Percentiles rank a stretch among this genome's conserved stretches.
Conservation (phyloP, 2,329 filamentous ascomycete genomes). For the Epichloe coenophiala region DNA sequence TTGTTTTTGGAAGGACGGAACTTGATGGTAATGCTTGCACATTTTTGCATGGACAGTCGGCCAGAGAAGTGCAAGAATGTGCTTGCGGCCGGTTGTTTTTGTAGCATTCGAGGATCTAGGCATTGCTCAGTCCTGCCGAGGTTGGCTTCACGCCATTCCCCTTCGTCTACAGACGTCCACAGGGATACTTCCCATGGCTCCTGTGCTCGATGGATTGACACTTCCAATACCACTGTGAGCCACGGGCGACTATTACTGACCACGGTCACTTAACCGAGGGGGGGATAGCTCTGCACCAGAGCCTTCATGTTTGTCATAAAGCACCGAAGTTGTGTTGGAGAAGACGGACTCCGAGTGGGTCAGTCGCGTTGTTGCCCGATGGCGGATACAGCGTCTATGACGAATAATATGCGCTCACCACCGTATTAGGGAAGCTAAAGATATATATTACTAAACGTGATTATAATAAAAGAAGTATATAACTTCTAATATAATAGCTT, state of each 20-base stretch:
- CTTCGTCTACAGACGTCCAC: constrained; percentile 53
- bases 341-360: neutral
- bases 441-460: no score
- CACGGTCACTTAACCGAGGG: constrained; percentile 61
- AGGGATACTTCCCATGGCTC: constrained; percentile 58
- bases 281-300: constrained; percentile 44
- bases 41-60: constrained; percentile 31
- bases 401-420: no score
- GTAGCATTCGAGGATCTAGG: constrained; percentile 36
- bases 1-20: constrained; percentile 40
- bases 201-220: constrained; percentile 38
- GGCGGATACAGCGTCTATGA: no score
- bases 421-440: no score
- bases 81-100: constrained; percentile 15
- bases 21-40: constrained; percentile 56
- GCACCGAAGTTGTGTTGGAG: neutral
- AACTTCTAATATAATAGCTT: no score
- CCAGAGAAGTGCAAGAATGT: constrained; percentile 40
- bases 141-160: constrained; percentile 39
- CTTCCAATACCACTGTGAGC: constrained; percentile 60
- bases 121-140: constrained; percentile 17
- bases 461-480: no score
- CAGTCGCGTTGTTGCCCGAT: neutral
- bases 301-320: constrained; percentile 19
- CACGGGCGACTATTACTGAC: constrained; percentile 33